Evolutionary conservation across 805 yeast species (phyloP), one percentile per base, ranked within the genome.

Genomic region (Wickerhamiella siamensis): DNA sequence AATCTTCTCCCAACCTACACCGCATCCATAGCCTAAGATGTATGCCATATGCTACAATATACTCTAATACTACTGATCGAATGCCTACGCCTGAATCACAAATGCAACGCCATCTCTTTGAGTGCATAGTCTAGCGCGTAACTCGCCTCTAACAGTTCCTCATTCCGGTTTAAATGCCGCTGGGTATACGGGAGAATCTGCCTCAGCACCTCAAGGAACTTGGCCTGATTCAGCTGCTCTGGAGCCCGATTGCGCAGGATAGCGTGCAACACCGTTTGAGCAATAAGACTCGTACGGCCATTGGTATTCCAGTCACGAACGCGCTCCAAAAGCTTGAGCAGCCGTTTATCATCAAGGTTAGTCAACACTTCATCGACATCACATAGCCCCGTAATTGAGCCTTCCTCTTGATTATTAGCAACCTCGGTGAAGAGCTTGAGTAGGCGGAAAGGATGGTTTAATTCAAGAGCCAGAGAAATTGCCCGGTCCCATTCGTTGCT

Each of bases 301-400:
- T 84, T 88, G 36, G 93, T 79, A 58, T 91, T 91, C 99, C 99
- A 91, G 56, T 84, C 94, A 52, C 96, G 74, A 17, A 87, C 68
- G 53, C 94, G 77, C 54, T 74, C 73, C 58, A 91, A 71, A 19
- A 91, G 59, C 10, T 65, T 56, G 33, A 70, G 51, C 19, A 87
- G 60, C 53, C 80, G 82, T 1, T 75, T 79, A 27, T 72, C 64
- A 20, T 65, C 71, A 42, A 91, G 67, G 10, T 60, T 58, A 4
- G 70, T 64, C 33, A 91, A 71, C 9, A 79, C 72, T 14, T 65
- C 57, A 51, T 86, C 95, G 36, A 91, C 70, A 36, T 70, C 74
- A 33, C 55, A 54, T 2, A 76, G 71, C 0, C 83, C 83, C 27
- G 77, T 62, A 16, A 64, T 55, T 15, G 79, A 72, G 4, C 59